A percentile compares a stretch with the other conserved stretches of the same genome.
These are phyloP conservation scores for Phytophthora vignae DNA, from an alignment of 352 stramenopile genomes.

Conservation along the genomic window DNA sequence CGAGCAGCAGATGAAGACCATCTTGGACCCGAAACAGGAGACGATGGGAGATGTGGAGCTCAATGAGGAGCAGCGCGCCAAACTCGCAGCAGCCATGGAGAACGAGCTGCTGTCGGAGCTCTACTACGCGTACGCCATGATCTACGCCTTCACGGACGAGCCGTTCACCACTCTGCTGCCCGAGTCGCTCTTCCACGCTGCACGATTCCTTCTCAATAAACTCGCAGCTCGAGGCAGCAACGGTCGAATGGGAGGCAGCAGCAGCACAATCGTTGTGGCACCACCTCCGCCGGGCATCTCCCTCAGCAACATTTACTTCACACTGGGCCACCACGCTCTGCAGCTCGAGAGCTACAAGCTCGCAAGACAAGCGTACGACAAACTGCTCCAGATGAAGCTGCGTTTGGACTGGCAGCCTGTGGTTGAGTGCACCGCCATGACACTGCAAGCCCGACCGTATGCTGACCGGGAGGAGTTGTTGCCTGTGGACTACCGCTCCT, in stretches of 20 bases:
- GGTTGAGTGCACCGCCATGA: slow-evolving; percentile 94
- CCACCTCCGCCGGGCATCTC: slow-evolving; percentile 86
- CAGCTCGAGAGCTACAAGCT: slow-evolving; percentile 94
- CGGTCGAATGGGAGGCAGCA: slow-evolving; percentile 35
- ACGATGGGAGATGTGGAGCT: slow-evolving; percentile 26
- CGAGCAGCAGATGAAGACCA: slow-evolving; percentile 77
- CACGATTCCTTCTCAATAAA: slow-evolving; percentile 94
- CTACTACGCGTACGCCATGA: slow-evolving; percentile 94
- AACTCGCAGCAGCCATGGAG: slow-evolving; percentile 52
- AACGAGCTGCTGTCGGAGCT: slow-evolving; percentile 87
- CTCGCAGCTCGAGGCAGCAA: slow-evolving; percentile 46
- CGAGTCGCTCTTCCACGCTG: slow-evolving; percentile 93
- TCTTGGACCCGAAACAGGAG: slow-evolving; percentile 25
- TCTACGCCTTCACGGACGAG: slow-evolving; percentile 94
- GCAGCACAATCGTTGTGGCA: slow-evolving; percentile 23
- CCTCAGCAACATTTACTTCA: slow-evolving; percentile 93
- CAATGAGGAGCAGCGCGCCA: slow-evolving; percentile 37
- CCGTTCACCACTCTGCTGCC: slow-evolving; percentile 94
- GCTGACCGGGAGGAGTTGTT: slow-evolving; percentile 93
- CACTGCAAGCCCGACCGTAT: slow-evolving; percentile 93
- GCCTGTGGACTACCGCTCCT: slow-evolving; percentile 96
- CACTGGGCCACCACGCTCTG: slow-evolving; percentile 92
- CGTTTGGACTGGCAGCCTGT: slow-evolving; percentile 84
- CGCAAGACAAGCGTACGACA: slow-evolving; percentile 93
- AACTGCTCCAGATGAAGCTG: slow-evolving; percentile 91